A percentile compares a stretch with the other conserved stretches of the same genome.
phyloP scores from a whole-genome alignment of 345 rosid genomes.

The Aegle marmelos region DNA sequence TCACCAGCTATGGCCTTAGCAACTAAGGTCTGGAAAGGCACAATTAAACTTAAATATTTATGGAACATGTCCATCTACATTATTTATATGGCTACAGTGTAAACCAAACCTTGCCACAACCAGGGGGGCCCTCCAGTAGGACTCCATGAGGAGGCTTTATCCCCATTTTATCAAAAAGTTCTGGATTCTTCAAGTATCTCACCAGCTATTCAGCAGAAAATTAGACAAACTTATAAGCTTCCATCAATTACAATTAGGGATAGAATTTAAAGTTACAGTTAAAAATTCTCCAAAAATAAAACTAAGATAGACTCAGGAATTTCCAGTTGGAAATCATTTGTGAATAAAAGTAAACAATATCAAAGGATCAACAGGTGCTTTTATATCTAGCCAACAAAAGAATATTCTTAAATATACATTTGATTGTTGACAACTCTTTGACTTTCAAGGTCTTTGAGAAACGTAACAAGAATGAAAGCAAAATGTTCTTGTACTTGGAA shows the following conservation, averaged over 20 bases:
- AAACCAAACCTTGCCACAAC: constrained; percentile 87
- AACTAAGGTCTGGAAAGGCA: constrained; percentile 68
- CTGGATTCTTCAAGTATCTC: constrained; percentile 92
- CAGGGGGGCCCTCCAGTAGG: constrained; percentile 94
- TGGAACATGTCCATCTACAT: constrained; percentile 10
- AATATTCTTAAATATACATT: neutral
- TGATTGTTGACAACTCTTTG: neutral
- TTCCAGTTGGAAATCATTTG: no score
- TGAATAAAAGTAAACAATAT: neutral
- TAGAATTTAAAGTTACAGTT: neutral
- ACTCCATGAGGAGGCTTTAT: constrained; percentile 98
- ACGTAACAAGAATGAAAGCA: neutral
- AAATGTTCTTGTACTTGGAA: constrained; percentile 3
- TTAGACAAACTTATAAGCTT: constrained; percentile 5
- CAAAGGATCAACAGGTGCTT: neutral
- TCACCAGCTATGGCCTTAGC: constrained; percentile 98
- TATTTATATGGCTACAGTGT: neutral
- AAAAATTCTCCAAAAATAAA: neutral
- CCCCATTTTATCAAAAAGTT: constrained; percentile 88
- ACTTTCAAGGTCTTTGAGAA: neutral
- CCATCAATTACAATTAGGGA: neutral
- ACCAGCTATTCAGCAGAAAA: constrained; percentile 56
- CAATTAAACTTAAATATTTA: constrained; percentile 7
- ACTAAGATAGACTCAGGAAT: neutral
- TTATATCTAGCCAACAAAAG: neutral